phyloP scores from a whole-genome alignment of 805 yeast genomes.

The Wickerhamiella kazuoi region DNA sequence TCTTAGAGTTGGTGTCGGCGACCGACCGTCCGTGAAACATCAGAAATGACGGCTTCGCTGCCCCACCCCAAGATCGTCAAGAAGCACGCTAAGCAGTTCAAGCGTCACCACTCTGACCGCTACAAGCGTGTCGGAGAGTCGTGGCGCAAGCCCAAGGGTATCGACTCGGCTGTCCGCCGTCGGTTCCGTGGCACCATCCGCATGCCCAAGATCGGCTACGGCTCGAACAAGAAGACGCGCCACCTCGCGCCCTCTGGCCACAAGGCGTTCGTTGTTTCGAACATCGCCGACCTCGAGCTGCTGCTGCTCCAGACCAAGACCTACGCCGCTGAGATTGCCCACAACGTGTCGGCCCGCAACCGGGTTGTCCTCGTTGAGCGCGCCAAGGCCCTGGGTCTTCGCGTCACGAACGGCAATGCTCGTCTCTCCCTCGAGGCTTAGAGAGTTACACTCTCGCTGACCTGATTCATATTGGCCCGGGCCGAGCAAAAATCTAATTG shows the following conservation, averaged over 20 bases:
- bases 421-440: conserved; percentile 96
- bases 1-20: no score
- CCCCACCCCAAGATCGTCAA: conserved; percentile 99
- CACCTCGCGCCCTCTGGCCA: conserved; percentile 94
- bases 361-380: conserved; percentile 89
- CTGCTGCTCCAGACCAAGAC: conserved; percentile 93
- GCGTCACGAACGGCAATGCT: conserved; percentile 98
- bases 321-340: conserved; percentile 99
- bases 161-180: conserved; percentile 99
- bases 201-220: conserved; percentile 99
- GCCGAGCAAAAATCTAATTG: not conserved
- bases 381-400: conserved; percentile 96
- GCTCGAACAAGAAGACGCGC: conserved; percentile 98
- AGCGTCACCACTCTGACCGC: conserved; percentile 99
- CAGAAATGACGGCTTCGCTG: conserved; percentile 82
- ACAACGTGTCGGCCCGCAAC: conserved; percentile 95
- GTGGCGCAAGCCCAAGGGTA: conserved; percentile 99
- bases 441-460: conserved; percentile 11
- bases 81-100: conserved; percentile 97
- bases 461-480: not conserved
- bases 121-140: conserved; percentile 94
- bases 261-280: conserved; percentile 89
- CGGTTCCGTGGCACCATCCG: conserved; percentile 95
- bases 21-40: not conserved
- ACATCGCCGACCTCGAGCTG: conserved; percentile 85